Evolutionary conservation across 2,329 filamentous ascomycete genomes (phyloP).

Genomic region (Ramularia collo-cygni): DNA sequence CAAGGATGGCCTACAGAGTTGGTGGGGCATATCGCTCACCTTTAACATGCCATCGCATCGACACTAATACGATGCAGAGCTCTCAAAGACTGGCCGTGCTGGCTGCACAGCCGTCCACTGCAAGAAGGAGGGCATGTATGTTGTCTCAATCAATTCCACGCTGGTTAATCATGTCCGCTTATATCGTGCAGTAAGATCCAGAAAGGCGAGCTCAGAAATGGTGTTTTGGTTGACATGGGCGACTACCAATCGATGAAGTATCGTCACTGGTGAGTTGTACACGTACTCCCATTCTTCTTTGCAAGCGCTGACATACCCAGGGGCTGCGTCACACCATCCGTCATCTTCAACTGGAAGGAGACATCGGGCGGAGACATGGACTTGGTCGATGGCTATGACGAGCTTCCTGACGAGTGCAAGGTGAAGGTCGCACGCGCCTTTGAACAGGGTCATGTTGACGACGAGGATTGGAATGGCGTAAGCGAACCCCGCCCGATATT

Average conservation of each 20-base stretch:
- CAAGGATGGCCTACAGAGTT: too few relatives aligned
- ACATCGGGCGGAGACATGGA: conserved; percentile 54
- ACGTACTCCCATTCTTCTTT: background rate
- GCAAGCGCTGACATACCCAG: too few relatives aligned
- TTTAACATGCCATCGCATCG: too few relatives aligned
- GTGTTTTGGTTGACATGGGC: conserved; percentile 55
- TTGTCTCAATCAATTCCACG: too few relatives aligned
- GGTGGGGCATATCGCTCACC: too few relatives aligned
- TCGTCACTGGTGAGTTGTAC: conserved; percentile 70
- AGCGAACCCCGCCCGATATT: conserved; percentile 32
- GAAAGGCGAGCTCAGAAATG: conserved; percentile 75
- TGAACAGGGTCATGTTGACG: conserved; percentile 69
- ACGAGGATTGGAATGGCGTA: conserved; percentile 85
- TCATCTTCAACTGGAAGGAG: conserved; percentile 60
- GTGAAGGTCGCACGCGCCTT: conserved; percentile 68
- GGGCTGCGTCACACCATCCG: conserved; percentile 75
- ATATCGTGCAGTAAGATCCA: conserved; percentile 52
- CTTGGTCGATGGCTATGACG: conserved; percentile 73
- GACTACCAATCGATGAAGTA: conserved; percentile 38
- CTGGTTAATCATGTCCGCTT: background rate
- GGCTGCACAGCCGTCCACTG: conserved; percentile 67
- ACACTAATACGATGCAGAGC: conserved; percentile 46
- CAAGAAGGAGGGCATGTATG: conserved; percentile 50
- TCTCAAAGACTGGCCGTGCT: conserved; percentile 64
- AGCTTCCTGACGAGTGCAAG: conserved; percentile 61